phyloP scores from a whole-genome alignment of 495 filamentous ascomycete species.

The Neurospora sp. region DNA sequence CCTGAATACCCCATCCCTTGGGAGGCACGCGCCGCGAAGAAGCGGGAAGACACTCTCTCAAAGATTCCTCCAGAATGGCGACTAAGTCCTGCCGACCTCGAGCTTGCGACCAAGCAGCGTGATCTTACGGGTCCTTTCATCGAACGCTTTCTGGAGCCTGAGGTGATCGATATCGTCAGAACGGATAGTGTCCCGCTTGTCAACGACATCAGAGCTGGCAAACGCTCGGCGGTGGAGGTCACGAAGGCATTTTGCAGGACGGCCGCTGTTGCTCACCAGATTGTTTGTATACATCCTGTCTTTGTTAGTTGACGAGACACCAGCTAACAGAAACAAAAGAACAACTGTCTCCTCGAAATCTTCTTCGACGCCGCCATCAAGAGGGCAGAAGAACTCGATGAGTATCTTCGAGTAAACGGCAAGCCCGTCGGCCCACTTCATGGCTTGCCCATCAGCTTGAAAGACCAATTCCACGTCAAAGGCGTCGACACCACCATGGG shows the following conservation, averaged over 20 bases:
- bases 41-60: no score
- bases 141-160: constrained; percentile 16
- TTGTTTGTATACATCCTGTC: constrained; percentile 25
- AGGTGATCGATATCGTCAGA: constrained; percentile 10
- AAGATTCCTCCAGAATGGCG: no score
- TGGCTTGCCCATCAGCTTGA: constrained; percentile 56
- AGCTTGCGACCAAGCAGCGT: constrained; percentile 6
- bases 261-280: constrained; percentile 51
- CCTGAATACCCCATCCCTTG: no score
- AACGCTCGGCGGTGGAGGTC: constrained; percentile 28
- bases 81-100: constrained; percentile 13
- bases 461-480: constrained; percentile 56
- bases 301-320: not conserved
- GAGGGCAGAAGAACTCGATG: constrained; percentile 50
- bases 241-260: constrained; percentile 34
- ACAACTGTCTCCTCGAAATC: constrained; percentile 57
- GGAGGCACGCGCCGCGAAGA: no score
- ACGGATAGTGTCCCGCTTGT: constrained; percentile 12
- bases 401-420: constrained; percentile 34
- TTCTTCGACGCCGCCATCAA: constrained; percentile 52
- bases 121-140: constrained; percentile 26
- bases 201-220: constrained; percentile 10
- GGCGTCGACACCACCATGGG: constrained; percentile 39
- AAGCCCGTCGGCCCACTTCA: constrained; percentile 51
- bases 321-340: not conserved